Evolutionary conservation across 345 rosid species (phyloP).

Genomic region (Clausena lansium): DNA sequence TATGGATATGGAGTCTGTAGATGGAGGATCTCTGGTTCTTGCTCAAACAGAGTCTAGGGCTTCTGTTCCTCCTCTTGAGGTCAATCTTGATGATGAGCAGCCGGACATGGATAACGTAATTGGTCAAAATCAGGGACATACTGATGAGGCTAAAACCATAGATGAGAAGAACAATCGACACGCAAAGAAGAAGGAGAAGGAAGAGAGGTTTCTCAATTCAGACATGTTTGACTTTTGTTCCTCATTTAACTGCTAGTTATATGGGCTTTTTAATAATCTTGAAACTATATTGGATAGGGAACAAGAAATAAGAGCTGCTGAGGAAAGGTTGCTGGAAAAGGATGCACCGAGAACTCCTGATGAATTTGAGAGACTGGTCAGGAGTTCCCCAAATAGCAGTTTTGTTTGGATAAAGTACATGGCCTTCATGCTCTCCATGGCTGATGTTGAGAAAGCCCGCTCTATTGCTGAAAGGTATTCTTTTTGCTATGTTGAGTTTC

Average conservation of each 20-base stretch:
- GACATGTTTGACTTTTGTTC: neutral
- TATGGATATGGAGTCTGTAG: conserved; percentile 37
- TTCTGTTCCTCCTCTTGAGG: conserved; percentile 79
- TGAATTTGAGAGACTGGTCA: conserved; percentile 86
- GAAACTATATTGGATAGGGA: conserved; percentile 54
- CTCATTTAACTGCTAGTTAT: neutral
- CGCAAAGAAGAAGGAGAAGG: conserved; percentile 64
- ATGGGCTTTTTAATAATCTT: conserved; percentile 5
- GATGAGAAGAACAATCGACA: conserved; percentile 51
- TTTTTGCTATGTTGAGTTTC: neutral
- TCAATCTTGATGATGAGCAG: conserved; percentile 70
- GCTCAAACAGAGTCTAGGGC: conserved; percentile 72
- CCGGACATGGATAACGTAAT: conserved; percentile 28
- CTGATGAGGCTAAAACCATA: conserved; percentile 21
- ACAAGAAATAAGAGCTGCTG: conserved; percentile 82
- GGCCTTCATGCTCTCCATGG: conserved; percentile 77
- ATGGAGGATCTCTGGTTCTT: conserved; percentile 45
- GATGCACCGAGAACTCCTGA: conserved; percentile 80
- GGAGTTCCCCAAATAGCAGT: conserved; percentile 94
- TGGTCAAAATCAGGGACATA: conserved; percentile 34
- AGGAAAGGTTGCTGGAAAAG: conserved; percentile 77
- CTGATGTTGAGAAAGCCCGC: conserved; percentile 88
- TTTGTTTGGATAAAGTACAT: conserved; percentile 91
- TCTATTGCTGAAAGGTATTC: conserved; percentile 85
- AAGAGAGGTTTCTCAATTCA: conserved; percentile 56